Base-by-base conservation (phyloP, 331 rosid genomes). In the Rosa hybrid region DNA sequence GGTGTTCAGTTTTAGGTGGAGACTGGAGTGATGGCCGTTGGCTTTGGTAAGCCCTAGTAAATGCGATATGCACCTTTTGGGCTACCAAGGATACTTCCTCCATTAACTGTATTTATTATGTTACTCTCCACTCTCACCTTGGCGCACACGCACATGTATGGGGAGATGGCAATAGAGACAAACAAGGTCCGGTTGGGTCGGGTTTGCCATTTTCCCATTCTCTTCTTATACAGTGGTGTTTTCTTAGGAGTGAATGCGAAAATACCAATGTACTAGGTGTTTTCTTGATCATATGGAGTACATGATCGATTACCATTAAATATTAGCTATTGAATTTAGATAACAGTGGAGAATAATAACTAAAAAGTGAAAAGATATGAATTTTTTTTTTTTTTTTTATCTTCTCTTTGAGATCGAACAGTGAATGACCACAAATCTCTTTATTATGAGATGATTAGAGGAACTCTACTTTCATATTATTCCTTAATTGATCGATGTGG, bases 31-130 rank as follows among this genome's bases (percentile, higher is more conserved):
- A 64, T 30, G 86, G 79, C 81, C 76, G 80, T 56, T 78, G 86
- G 21, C 12, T 50, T 78, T 59, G 86, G 85, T 68, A 63, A 79
- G 34, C 83, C 75, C 87, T n/a, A 81, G 75, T 82, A 23, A 86
- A 90, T 83, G 87, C 80, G 8, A 0, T 14, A 77, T 74, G n/a
- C 46, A 34, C 78, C 46, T 76, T 68, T 76, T 68, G 78, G 57
- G 12, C 73, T 76, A 60, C 68, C 78, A 51, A 74, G 7, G 67
- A 10, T 56, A 21, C 20, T 1, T 20, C 30, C 21, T 11, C 46
- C 57, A 6, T 13, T 23, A 8, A 18, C 25, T 20, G 0, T 50
- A 81, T 80, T 86, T 74, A 77, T 42, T 46, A 13, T 7, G 68
- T 30, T 8, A 20, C 46, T 1, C 30, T 62, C 13, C 38, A 62